phyloP scores from a whole-genome alignment of 371 early-diverging fungal genomes.

The Syncephalastrum monosporum region DNA sequence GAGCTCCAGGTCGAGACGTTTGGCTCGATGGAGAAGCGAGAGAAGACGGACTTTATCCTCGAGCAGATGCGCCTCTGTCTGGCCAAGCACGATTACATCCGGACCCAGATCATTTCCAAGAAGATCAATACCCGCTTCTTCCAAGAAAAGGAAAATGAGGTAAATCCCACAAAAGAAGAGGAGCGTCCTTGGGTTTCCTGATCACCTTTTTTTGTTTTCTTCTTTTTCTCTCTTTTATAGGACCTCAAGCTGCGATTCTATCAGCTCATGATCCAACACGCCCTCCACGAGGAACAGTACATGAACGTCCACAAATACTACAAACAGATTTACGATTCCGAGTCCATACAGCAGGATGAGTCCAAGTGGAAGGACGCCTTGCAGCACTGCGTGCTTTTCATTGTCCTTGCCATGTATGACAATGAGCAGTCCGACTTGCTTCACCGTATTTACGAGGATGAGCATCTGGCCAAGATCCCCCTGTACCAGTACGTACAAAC shows the following conservation, averaged over 20 bases:
- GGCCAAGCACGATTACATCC: constrained; percentile 87
- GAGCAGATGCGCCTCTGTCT: constrained; percentile 97
- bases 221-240: constrained; percentile 26
- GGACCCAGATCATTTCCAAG: constrained; percentile 90
- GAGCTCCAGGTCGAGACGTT: constrained; percentile 98
- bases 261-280: constrained; percentile 92
- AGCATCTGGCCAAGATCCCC: constrained; percentile 72
- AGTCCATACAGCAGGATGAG: constrained; percentile 76
- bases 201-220: too few species aligned
- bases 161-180: constrained; percentile 17
- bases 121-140: constrained; percentile 95
- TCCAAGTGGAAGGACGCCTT: constrained; percentile 77
- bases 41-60: constrained; percentile 97
- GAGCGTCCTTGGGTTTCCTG: too few species aligned
- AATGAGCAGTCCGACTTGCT: constrained; percentile 95
- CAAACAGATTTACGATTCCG: constrained; percentile 86
- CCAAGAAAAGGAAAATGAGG: constrained; percentile 78
- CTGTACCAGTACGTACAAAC: constrained; percentile 58
- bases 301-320: constrained; percentile 91
- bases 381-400: constrained; percentile 78
- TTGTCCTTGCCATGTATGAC: constrained; percentile 89
- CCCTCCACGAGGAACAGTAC: constrained; percentile 87
- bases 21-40: constrained; percentile 97
- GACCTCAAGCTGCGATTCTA: constrained; percentile 95
- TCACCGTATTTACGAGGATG: constrained; percentile 79